Percentiles rank a stretch among this genome's conserved stretches.
These are phyloP conservation scores for Helianthus annuus DNA, from an alignment of 129 eudicot genomes.

Conservation along the genomic window HanXRQr2.0-SUNRISE NC_035449.2:179575437-179575936, in stretches of 20 bases:
- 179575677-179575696: too few relatives aligned
- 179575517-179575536: too few relatives aligned
- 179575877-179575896: slow-evolving; percentile 73
- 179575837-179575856: slow-evolving; percentile 71
- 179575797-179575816: slow-evolving; percentile 7
- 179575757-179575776: neutral
- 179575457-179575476: too few relatives aligned
- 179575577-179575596: neutral
- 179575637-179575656: too few relatives aligned
- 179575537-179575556: too few relatives aligned
- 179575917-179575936: slow-evolving; percentile 90
- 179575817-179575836: slow-evolving; percentile 11
- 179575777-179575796: slow-evolving; percentile 11
- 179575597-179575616: too few relatives aligned
- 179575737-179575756: neutral
- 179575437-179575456: too few relatives aligned
- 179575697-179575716: neutral
- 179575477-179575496: too few relatives aligned
- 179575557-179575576: neutral
- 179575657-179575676: too few relatives aligned
- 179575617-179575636: too few relatives aligned
- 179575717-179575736: neutral
- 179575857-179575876: slow-evolving; percentile 70
- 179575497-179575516: too few relatives aligned
- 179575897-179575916: slow-evolving; percentile 89